These are phyloP conservation scores for Quercus cerris DNA, from an alignment of 306 rosid genomes.

Conservation along the genomic window DNA sequence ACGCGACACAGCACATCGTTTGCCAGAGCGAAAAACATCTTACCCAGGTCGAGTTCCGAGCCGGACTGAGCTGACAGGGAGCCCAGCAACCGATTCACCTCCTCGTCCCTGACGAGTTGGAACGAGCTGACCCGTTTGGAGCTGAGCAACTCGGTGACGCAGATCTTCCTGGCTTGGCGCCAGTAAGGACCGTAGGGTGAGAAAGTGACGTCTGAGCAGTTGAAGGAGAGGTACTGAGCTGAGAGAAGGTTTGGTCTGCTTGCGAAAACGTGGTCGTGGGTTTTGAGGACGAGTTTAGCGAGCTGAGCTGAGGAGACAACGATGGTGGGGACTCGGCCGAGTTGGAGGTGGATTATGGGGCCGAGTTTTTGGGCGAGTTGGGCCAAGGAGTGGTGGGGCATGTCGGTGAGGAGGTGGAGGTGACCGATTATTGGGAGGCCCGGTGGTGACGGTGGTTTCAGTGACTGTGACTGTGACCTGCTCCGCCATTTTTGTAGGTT, in stretches of 20 bases:
- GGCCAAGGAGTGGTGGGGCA: slow-evolving; percentile 22
- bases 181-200: slow-evolving; percentile 45
- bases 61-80: background rate
- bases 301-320: slow-evolving; percentile 31
- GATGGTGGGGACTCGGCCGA: slow-evolving; percentile 36
- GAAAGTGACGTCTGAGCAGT: slow-evolving; percentile 40
- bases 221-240: slow-evolving; percentile 42
- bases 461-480: background rate
- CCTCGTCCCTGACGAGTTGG: slow-evolving; percentile 21
- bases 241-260: slow-evolving; percentile 34
- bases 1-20: slow-evolving; percentile 32
- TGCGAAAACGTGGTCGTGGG: slow-evolving; percentile 37
- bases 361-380: slow-evolving; percentile 29
- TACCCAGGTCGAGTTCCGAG: slow-evolving; percentile 16
- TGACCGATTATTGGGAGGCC: slow-evolving; percentile 36
- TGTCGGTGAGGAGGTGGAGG: slow-evolving; percentile 32
- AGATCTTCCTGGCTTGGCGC: slow-evolving; percentile 36
- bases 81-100: slow-evolving; percentile 23
- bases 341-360: slow-evolving; percentile 33
- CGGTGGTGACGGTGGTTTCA: slow-evolving; percentile 32
- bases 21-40: slow-evolving; percentile 16
- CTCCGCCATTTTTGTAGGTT: background rate
- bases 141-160: slow-evolving; percentile 37
- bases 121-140: slow-evolving; percentile 30
- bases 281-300: slow-evolving; percentile 31